phyloP scores from a whole-genome alignment of 2,329 filamentous ascomycete genomes.

The Exophiala bonariae region DNA sequence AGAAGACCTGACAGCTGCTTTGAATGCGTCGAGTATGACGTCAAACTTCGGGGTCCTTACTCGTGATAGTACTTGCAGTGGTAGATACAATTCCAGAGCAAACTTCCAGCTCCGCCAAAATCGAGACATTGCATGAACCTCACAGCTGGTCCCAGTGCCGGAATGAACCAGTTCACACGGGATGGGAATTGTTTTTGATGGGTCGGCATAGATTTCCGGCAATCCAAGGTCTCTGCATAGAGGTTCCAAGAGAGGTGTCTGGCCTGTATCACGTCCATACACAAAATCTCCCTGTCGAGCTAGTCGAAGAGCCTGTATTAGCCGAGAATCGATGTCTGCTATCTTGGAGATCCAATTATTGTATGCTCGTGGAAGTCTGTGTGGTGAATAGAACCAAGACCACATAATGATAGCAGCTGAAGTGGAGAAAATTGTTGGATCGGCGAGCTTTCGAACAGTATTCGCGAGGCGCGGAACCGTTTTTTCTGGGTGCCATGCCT shows the following conservation, averaged over 20 bases:
- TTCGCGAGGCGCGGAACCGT: conserved; percentile 40
- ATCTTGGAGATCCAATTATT: conserved; percentile 79
- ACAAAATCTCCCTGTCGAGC: conserved; percentile 63
- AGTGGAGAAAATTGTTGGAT: conserved; percentile 69
- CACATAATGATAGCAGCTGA: conserved; percentile 81
- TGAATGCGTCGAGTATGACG: conserved; percentile 51
- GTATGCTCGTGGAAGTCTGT: conserved; percentile 70
- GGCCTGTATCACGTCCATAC: conserved; percentile 73
- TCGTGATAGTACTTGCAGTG: conserved; percentile 68
- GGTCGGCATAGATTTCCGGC: conserved; percentile 73
- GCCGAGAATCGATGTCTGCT: conserved; percentile 71
- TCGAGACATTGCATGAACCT: conserved; percentile 68
- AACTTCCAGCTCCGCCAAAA: conserved; percentile 71
- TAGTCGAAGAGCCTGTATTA: conserved; percentile 71
- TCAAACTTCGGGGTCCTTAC: conserved; percentile 37
- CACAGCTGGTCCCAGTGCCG: conserved; percentile 71
- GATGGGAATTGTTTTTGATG: conserved; percentile 66
- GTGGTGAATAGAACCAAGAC: conserved; percentile 79
- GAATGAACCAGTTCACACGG: conserved; percentile 85
- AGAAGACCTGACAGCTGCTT: conserved; percentile 68
- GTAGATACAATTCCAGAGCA: conserved; percentile 74
- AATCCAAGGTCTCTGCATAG: conserved; percentile 73
- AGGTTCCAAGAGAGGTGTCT: conserved; percentile 64
- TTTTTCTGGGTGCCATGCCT: conserved; percentile 19
- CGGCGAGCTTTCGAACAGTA: conserved; percentile 49